Evolutionary conservation across 108 stramenopile genomes (phyloP).

Genomic region (Skeletonema tropicum): DNA sequence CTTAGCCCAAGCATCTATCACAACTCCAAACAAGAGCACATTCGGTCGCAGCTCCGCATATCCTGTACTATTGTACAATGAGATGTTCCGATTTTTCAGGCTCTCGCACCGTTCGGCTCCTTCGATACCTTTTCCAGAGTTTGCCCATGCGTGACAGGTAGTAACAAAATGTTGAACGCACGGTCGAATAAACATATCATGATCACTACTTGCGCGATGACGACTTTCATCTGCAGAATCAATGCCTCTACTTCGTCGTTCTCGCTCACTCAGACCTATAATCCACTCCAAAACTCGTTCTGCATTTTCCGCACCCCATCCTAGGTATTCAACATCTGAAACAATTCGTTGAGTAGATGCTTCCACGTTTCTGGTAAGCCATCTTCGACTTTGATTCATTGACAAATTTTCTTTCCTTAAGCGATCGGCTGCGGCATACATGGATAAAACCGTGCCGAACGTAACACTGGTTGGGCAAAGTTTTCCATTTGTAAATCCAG

Average conservation of each 20-base stretch:
- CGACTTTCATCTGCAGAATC: not conserved
- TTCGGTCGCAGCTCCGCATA: slow-evolving; percentile 34
- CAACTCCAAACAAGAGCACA: slow-evolving; percentile 26
- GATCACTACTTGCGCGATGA: not conserved
- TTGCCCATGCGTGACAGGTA: slow-evolving; percentile 40
- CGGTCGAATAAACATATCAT: slow-evolving; percentile 17
- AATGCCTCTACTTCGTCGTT: slow-evolving; percentile 18
- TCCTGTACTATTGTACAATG: slow-evolving; percentile 33
- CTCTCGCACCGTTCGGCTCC: slow-evolving; percentile 40
- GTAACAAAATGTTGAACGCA: slow-evolving; percentile 34
- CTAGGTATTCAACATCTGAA: slow-evolving; percentile 16
- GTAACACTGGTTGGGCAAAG: slow-evolving; percentile 40
- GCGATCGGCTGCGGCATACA: slow-evolving; percentile 44
- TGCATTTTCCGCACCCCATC: slow-evolving; percentile 49
- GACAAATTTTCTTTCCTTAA: slow-evolving; percentile 1
- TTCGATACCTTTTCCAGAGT: slow-evolving; percentile 33
- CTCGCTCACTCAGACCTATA: slow-evolving; percentile 37
- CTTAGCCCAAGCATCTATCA: slow-evolving; percentile 47
- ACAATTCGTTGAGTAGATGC: not conserved
- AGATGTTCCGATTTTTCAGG: slow-evolving; percentile 27
- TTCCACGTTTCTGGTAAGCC: slow-evolving; percentile 8
- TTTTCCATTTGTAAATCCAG: slow-evolving; percentile 12
- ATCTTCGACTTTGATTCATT: slow-evolving; percentile 18
- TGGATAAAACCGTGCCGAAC: slow-evolving; percentile 36
- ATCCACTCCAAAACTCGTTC: slow-evolving; percentile 51